Evolutionary conservation across 1,284 basidiomycete species (phyloP), one percentile per base, ranked within the genome.

Genomic region (Ustilago sp.): DNA sequence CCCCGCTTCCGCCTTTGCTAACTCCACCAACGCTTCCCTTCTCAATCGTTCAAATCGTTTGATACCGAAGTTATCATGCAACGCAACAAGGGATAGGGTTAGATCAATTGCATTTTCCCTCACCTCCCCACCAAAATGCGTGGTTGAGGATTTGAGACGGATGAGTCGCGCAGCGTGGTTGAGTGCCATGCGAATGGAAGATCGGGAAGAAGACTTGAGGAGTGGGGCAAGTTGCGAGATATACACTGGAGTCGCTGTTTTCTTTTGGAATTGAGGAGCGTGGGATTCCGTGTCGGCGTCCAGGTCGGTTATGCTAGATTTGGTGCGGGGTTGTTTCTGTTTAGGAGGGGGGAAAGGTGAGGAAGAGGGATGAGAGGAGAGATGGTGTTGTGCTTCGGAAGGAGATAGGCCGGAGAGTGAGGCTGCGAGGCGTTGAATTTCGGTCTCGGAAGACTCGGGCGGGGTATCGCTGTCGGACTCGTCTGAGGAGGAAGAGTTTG

Each of bases 71-170:
- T 93, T 94, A 83, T 99, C 90, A 68, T 94, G 91, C 47, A 98
- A 87, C 1, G 90, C 90, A 19, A 93, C 85, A 4, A 96, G 88
- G 0, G 90, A 90, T 64, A 93, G 90, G 0, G 90, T 90, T 5
- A 98, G 89, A 77, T 94, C 92, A 39, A 93, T 91, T 0, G 94
- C 92, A 80, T 95, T 96, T 86, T 98, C 96, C 71, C 91, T 93
- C 93, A 60, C 51, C n/a, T 73, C 70, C 3, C 31, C 58, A 0
- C 70, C 57, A 17, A 41, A 66, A 1, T 35, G 15, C 0, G 41
- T 28, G 32, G 73, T 73, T 4, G 72, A 59, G 12, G 58, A 59
- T 52, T 85, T 85, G 34, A 79, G 69, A 11, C 74, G 59, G 23
- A 85, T 66, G 1, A 85, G 62, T 34, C 66, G 34, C 11, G 77